Conservation (phyloP, 1,139 yeast species). For the Geotrichum bryndzae region DNA sequence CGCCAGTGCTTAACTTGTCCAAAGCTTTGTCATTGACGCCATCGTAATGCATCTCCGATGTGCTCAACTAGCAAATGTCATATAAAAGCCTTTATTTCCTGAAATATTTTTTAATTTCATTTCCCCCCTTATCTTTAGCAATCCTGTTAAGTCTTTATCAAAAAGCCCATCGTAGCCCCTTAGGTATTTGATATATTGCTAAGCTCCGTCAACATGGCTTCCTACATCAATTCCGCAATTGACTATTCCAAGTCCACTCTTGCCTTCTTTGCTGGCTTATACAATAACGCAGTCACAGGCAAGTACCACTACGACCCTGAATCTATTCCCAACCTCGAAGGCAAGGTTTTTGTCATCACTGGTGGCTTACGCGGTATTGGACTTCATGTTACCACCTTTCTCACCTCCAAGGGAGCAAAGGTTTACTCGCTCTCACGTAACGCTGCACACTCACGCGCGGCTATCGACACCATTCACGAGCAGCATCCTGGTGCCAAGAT, state of each 20-base stretch:
- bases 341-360: conserved; percentile 41
- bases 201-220: not conserved
- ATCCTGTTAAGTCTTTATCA: no score
- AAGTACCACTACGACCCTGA: conserved; percentile 30
- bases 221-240: not conserved
- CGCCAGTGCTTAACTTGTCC: no score
- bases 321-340: conserved; percentile 43
- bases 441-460: conserved; percentile 34
- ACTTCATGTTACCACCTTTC: conserved; percentile 37
- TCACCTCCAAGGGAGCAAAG: conserved; percentile 42
- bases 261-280: not conserved
- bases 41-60: no score
- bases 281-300: not conserved
- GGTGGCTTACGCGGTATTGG: conserved; percentile 49
- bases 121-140: no score
- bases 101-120: no score
- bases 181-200: not conserved
- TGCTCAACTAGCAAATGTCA: no score
- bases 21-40: no score
- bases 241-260: not conserved
- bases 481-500: conserved; percentile 27
- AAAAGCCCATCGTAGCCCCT: not conserved
- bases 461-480: conserved; percentile 33
- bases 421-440: conserved; percentile 42
- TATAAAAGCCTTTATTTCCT: no score